Evolutionary conservation across 768 basidiomycete species (phyloP), one percentile per base, ranked within the genome.

Genomic region (Sarcodon aspratus): DNA sequence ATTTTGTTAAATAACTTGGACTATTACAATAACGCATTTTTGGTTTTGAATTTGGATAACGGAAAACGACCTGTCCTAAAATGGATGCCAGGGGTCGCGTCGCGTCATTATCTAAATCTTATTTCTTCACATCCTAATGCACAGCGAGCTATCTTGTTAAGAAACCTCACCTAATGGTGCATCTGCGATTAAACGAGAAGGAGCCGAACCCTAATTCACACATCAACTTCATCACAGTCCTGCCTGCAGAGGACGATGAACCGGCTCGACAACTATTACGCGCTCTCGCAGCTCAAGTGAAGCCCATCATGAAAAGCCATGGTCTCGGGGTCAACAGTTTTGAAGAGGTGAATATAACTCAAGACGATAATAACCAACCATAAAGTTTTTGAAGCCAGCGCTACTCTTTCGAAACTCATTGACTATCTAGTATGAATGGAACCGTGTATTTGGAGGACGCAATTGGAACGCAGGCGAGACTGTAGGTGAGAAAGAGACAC

Each of bases 401-500:
- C 21, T 27, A 27, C 21, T 6, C 37, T 27, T 27, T 27, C 21
- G 21, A 17, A 32, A 38, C 32, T 43, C 9, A 10, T 15, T 44
- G 13, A 13, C 9, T 48, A 43, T 46, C 17, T 56, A 90, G 86
- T 90, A 91, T 55, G 82, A 88, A 58, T 74, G 77, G 57, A 91
- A 91, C 59, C 57, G 55, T 11, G 84, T 91, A 6, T 91, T 91
- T 62, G 76, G 80, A 5, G 89, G 88, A 1, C 72, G 88, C 44
- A 91, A 90, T 59, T 92, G 88, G 88, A 86, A 88, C 54, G 71
- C 70, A 49, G 89, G 89, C 3, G 88, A 92, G 63, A 81, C 78
- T 9, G 67, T 92, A 50, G 87, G 86, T 85, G 52, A 54, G 63
- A 45, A 40, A 12, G 13, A n/a, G n/a, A n/a, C n/a, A n/a, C n/a